Evolutionary conservation across 441 rosid species (phyloP).

Genomic region (Croton setiger): DNA sequence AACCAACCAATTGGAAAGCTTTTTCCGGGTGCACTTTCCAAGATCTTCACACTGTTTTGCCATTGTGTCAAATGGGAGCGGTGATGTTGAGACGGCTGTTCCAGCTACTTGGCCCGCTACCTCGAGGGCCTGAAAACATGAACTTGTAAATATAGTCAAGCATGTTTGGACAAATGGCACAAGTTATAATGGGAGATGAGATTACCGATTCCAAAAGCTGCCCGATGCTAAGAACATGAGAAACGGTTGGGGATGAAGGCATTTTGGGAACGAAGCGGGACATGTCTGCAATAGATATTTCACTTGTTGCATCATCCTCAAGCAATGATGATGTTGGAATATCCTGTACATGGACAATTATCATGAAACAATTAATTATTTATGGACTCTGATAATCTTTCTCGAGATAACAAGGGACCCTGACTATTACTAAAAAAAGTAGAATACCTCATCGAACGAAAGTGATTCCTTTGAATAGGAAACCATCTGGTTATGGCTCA

Average conservation of each 20-base stretch:
- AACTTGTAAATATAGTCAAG: neutral
- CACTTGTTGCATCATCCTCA: slow-evolving; percentile 74
- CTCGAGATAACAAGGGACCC: neutral
- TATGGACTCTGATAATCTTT: too few species aligned
- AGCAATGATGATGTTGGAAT: slow-evolving; percentile 40
- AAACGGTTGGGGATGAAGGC: slow-evolving; percentile 51
- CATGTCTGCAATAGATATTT: slow-evolving; percentile 57
- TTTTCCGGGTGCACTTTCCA: slow-evolving; percentile 72
- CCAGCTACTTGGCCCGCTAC: slow-evolving; percentile 96
- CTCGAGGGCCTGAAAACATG: slow-evolving; percentile 67
- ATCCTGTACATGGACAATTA: slow-evolving; percentile 46
- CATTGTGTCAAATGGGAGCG: slow-evolving; percentile 79
- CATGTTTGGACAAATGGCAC: neutral
- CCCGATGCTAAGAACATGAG: slow-evolving; percentile 78
- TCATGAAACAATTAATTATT: too few species aligned
- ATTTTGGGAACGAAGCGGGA: slow-evolving; percentile 5
- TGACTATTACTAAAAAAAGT: neutral
- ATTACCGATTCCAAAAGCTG: slow-evolving; percentile 90
- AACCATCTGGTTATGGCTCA: slow-evolving; percentile 44
- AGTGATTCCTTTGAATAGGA: slow-evolving; percentile 67
- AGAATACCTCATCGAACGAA: slow-evolving; percentile 79
- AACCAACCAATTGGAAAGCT: slow-evolving; percentile 88
- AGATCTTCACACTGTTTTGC: slow-evolving; percentile 84
- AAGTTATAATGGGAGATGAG: neutral
- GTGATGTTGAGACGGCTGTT: slow-evolving; percentile 72